phyloP scores from a whole-genome alignment of 257 asterid genomes.

The Orobanche coerulescens region DNA sequence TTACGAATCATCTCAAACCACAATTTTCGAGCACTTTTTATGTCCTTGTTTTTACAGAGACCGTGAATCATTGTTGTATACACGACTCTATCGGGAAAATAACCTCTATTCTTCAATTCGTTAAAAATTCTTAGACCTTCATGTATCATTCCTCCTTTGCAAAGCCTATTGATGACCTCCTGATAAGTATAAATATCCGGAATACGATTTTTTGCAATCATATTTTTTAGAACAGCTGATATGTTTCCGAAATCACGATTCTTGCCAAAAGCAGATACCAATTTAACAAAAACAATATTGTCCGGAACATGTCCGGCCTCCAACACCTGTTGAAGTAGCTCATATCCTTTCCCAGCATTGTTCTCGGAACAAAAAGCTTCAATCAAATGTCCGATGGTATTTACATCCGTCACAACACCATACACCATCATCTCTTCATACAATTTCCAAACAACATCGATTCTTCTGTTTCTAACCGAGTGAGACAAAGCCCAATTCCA shows the following conservation, averaged over 20 bases:
- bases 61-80: conserved; percentile 61
- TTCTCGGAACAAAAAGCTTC: conserved; percentile 54
- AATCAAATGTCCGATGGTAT: conserved; percentile 47
- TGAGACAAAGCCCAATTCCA: conserved; percentile 53
- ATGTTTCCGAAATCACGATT: conserved; percentile 37
- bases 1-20: conserved; percentile 69
- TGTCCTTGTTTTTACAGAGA: conserved; percentile 41
- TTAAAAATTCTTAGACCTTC: conserved; percentile 57
- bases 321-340: conserved; percentile 51
- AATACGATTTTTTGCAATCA: conserved; percentile 45
- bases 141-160: conserved; percentile 34
- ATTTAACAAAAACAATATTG: conserved; percentile 30
- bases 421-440: conserved; percentile 39
- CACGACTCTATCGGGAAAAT: conserved; percentile 59
- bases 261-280: conserved; percentile 41
- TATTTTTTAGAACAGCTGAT: conserved; percentile 57
- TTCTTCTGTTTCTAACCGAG: conserved; percentile 30
- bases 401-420: conserved; percentile 40
- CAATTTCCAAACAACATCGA: conserved; percentile 49
- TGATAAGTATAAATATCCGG: conserved; percentile 58
- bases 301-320: conserved; percentile 45
- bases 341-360: conserved; percentile 37
- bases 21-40: conserved; percentile 46
- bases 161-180: conserved; percentile 46
- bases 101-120: conserved; percentile 61